Evolutionary conservation across 2,329 filamentous ascomycete species (phyloP), one percentile per base, ranked within the genome.

Genomic region (Cordyceps javanica): DNA sequence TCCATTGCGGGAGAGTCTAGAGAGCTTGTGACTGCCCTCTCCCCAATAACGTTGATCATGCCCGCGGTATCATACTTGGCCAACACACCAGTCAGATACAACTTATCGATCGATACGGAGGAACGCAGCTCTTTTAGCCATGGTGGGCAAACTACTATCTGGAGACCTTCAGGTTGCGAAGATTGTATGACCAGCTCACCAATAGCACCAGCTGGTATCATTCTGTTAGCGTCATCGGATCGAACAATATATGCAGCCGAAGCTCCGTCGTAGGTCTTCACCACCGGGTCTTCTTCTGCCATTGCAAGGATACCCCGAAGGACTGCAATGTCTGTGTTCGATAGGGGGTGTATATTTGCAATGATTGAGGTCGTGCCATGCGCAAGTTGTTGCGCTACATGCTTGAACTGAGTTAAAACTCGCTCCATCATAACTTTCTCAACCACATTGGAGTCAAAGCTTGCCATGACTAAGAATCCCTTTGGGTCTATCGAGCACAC

Each of bases 401-500:
- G 70, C 34, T 77, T 77, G 23, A 87, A 73, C 55, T 82, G 77
- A 2, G 72, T 66, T 23, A 86, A 70, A 3, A 80, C 79, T 32
- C 75, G 73, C 63, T 84, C 72, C 70, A 86, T 81, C 19, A 78
- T 75, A 25, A 72, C 69, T 32, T 71, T 73, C 19, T 73, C 72
- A 19, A 88, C 78, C 0, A 79, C 77, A n/a, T 79, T 78, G 23
- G 82, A 83, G 64, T 88, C 84, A 63, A 87, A 87, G 63, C 84
- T 85, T 0, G 83, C 83, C 72, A 83, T 85, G 57, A 85, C 73
- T 16, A 80, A 68, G 65, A 87, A 81, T 1, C 80, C 77, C 60
- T 76, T 73, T 2, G 77, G 73, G 36, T 82, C 78, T 6, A 87
- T 70, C 4, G 80, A 83, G 67, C 84, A 88, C 42, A 87, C 84